Evolutionary conservation across 768 basidiomycete species (phyloP).

Genomic region (Auricularia cornea): DNA sequence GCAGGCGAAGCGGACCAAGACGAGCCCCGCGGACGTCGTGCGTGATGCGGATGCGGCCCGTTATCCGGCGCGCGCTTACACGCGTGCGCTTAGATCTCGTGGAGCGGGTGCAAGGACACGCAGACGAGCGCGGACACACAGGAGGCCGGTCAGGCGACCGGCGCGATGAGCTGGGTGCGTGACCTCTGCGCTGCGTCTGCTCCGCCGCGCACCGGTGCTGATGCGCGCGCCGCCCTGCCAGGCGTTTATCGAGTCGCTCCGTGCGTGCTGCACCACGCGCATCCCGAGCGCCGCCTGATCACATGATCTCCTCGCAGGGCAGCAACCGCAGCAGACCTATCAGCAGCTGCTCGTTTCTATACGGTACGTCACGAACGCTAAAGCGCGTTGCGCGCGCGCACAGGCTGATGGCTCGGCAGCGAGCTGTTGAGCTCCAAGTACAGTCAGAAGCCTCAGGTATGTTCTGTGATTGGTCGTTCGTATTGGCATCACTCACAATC

Average conservation of each 20-base stretch:
- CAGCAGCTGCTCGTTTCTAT: constrained; percentile 15
- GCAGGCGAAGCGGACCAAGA: constrained; percentile 51
- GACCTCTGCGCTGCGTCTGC: constrained; percentile 2
- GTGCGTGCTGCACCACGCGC: constrained; percentile 4
- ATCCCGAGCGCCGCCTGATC: not conserved
- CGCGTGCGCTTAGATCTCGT: constrained; percentile 17
- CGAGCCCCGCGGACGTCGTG: constrained; percentile 81
- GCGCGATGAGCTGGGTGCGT: constrained; percentile 35
- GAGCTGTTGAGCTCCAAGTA: constrained; percentile 30
- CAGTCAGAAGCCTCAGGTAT: constrained; percentile 32
- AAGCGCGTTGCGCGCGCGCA: no score
- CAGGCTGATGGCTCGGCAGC: constrained; percentile 14
- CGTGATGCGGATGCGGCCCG: constrained; percentile 20
- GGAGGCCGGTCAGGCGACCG: constrained; percentile 36
- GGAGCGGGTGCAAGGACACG: constrained; percentile 36
- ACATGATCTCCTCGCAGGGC: constrained; percentile 13
- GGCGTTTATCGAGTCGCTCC: constrained; percentile 21
- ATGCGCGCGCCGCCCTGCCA: not conserved
- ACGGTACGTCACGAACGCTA: not conserved
- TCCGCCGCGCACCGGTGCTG: not conserved
- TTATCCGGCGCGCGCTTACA: not conserved
- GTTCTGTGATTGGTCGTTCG: constrained; percentile 3
- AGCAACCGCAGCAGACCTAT: constrained; percentile 28
- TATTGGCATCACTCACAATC: not conserved
- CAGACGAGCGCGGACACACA: constrained; percentile 34